Evolutionary conservation across 2,329 filamentous ascomycete species (phyloP).

Genomic region (Penicillium verrucosum): DNA sequence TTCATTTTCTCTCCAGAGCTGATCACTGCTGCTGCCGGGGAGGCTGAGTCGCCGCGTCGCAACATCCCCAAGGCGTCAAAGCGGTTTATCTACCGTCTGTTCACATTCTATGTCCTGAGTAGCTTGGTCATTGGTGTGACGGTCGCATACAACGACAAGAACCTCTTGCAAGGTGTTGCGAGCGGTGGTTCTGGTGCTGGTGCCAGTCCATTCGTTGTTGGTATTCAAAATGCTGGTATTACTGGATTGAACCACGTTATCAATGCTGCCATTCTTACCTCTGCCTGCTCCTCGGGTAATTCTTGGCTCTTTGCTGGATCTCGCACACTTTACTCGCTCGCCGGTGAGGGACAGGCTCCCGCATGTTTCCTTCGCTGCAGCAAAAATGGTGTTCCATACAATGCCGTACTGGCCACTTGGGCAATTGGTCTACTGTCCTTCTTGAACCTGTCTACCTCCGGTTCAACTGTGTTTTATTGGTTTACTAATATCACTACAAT

Average conservation of each 20-base stretch:
- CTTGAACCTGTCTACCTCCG: constrained; percentile 36
- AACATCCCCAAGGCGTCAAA: constrained; percentile 53
- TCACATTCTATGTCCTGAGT: constrained; percentile 56
- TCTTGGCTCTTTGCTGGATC: constrained; percentile 57
- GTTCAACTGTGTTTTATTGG: constrained; percentile 42
- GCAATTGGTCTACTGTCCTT: constrained; percentile 34
- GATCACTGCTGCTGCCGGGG: constrained; percentile 54
- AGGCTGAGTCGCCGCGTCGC: constrained; percentile 50
- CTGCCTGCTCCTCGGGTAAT: constrained; percentile 66
- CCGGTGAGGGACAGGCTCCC: constrained; percentile 40
- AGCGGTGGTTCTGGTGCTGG: constrained; percentile 33
- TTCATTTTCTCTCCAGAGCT: constrained; percentile 44
- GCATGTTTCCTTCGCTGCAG: constrained; percentile 42
- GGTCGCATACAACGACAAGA: constrained; percentile 54
- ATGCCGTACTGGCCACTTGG: constrained; percentile 44
- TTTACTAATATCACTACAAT: constrained; percentile 42
- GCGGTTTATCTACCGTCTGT: constrained; percentile 53
- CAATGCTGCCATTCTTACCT: constrained; percentile 71
- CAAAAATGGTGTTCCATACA: constrained; percentile 53
- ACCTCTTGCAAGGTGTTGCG: constrained; percentile 47
- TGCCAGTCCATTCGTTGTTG: constrained; percentile 64
- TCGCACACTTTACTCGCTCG: constrained; percentile 50
- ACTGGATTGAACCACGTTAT: constrained; percentile 65
- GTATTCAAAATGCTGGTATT: constrained; percentile 64
- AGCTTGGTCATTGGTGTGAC: constrained; percentile 58